These are phyloP conservation scores for Kokia cookei DNA, from an alignment of 441 rosid genomes.

Conservation along the genomic window DNA sequence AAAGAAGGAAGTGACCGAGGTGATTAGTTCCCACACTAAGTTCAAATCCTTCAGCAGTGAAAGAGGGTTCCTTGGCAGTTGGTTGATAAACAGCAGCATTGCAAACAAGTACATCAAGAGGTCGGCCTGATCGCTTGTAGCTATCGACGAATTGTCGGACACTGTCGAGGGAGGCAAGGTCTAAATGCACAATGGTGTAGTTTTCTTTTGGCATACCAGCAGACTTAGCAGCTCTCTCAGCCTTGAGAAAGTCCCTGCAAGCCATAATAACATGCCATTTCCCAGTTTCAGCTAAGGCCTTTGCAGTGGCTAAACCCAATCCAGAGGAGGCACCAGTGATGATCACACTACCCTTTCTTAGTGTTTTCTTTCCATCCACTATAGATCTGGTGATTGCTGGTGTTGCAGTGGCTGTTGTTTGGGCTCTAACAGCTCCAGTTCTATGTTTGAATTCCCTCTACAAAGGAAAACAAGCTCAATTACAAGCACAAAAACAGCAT, in stretches of 20 bases:
- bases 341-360: slow-evolving; percentile 73
- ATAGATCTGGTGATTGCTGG: slow-evolving; percentile 49
- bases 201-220: slow-evolving; percentile 70
- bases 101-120: slow-evolving; percentile 79
- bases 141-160: slow-evolving; percentile 74
- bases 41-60: slow-evolving; percentile 91
- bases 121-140: slow-evolving; percentile 44
- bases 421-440: slow-evolving; percentile 57
- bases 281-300: slow-evolving; percentile 84
- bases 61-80: slow-evolving; percentile 82
- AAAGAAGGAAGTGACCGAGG: slow-evolving; percentile 82
- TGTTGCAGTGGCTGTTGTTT: slow-evolving; percentile 50
- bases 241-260: slow-evolving; percentile 78
- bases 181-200: slow-evolving; percentile 85
- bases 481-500: background rate
- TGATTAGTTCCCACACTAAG: slow-evolving; percentile 90
- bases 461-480: background rate
- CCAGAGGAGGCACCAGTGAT: slow-evolving; percentile 97
- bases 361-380: slow-evolving; percentile 63
- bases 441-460: slow-evolving; percentile 53
- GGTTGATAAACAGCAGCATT: slow-evolving; percentile 89
- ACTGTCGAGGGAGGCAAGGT: slow-evolving; percentile 82
- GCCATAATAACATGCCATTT: slow-evolving; percentile 98
- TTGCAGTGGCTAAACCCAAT: slow-evolving; percentile 83
- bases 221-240: slow-evolving; percentile 76